phyloP scores from a whole-genome alignment of 1,139 yeast genomes.

The Sugiyamaella neomexicana region DNA sequence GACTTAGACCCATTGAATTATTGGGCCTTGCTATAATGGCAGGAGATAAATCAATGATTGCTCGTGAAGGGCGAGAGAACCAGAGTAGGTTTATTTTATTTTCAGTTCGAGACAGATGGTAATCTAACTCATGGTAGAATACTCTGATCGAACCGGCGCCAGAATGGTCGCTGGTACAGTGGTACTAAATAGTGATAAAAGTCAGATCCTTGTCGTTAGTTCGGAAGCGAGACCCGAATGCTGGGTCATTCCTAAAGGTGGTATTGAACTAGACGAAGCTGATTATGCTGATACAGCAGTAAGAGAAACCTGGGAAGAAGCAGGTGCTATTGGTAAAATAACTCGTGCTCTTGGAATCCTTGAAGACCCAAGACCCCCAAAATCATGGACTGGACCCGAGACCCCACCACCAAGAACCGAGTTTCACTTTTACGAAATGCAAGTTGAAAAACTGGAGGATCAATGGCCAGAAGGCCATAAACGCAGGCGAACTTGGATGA shows the following conservation, averaged over 20 bases:
- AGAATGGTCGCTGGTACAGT: slow-evolving; percentile 91
- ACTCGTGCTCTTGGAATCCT: slow-evolving; percentile 59
- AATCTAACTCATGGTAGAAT: slow-evolving; percentile 35
- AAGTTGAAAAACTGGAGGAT: slow-evolving; percentile 53
- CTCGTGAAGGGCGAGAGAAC: slow-evolving; percentile 49
- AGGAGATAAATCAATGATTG: slow-evolving; percentile 31
- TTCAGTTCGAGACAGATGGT: neutral
- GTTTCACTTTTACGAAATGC: slow-evolving; percentile 81
- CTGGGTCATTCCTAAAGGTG: slow-evolving; percentile 97
- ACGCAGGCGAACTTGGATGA: slow-evolving; percentile 74
- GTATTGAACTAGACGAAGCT: slow-evolving; percentile 83
- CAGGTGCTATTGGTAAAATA: slow-evolving; percentile 76
- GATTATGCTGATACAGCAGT: slow-evolving; percentile 56
- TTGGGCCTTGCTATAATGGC: slow-evolving; percentile 6
- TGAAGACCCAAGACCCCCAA: slow-evolving; percentile 65
- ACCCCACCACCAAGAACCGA: slow-evolving; percentile 63
- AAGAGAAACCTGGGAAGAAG: slow-evolving; percentile 98
- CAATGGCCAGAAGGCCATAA: slow-evolving; percentile 72
- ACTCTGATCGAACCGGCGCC: slow-evolving; percentile 62
- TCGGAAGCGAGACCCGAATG: slow-evolving; percentile 63
- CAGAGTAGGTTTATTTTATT: slow-evolving; percentile 38
- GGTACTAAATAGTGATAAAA: slow-evolving; percentile 57
- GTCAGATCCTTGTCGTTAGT: slow-evolving; percentile 71
- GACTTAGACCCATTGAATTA: no score
- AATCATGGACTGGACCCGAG: slow-evolving; percentile 53